A percentile compares a stretch with the other conserved stretches of the same genome.
phyloP scores from a whole-genome alignment of 179 eudicot species.

The Amaranthus tricolor region DNA sequence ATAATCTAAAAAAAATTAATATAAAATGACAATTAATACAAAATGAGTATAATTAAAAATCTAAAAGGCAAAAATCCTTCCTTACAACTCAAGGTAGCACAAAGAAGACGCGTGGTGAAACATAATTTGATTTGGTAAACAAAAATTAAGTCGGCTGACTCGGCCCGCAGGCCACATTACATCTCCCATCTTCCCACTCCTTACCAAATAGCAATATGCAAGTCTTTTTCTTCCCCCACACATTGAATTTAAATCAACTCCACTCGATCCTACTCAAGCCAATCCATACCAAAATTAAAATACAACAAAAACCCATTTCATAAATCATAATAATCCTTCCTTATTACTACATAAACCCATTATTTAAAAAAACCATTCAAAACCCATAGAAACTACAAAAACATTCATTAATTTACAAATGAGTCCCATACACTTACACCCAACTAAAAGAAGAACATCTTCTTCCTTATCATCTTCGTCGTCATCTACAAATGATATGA shows the following conservation, averaged over 20 bases:
- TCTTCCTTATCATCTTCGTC: background rate
- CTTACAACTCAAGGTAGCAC: background rate
- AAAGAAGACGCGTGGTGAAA: background rate
- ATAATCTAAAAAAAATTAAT: no score
- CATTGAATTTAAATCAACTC: constrained; percentile 16
- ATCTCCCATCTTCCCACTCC: constrained; percentile 19
- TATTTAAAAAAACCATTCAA: background rate
- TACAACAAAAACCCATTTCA: background rate
- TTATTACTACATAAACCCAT: background rate
- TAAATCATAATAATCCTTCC: background rate
- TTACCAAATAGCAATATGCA: constrained; percentile 20
- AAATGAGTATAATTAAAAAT: no score
- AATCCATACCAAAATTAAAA: no score
- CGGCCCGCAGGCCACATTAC: background rate
- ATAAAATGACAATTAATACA: no score
- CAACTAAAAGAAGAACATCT: constrained; percentile 3
- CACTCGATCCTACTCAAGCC: background rate
- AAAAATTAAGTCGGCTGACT: background rate
- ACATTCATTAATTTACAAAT: background rate
- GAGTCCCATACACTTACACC: background rate
- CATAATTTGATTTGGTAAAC: no score
- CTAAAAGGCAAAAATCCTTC: no score
- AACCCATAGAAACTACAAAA: no score
- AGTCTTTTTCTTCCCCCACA: constrained; percentile 10
- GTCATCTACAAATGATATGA: background rate